phyloP scores from a whole-genome alignment of 2,329 filamentous ascomycete species.

The Fusarium chlamydosporum region DNA sequence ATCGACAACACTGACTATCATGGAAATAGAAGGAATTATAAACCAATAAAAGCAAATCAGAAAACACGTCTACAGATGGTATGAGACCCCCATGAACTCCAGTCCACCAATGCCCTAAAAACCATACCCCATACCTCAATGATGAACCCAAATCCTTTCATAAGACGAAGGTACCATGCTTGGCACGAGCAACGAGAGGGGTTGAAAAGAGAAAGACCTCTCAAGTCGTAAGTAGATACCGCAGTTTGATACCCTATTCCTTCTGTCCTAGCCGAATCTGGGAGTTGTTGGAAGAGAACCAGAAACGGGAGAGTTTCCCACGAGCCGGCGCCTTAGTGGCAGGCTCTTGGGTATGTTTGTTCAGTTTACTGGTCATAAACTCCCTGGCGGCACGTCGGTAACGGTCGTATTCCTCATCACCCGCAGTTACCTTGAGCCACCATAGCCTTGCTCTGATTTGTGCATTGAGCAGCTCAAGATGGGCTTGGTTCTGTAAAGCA shows the following conservation, averaged over 20 bases:
- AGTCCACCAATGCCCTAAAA: conserved; percentile 37
- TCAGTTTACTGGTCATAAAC: conserved; percentile 58
- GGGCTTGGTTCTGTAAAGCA: conserved; percentile 58
- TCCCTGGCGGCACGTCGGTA: conserved; percentile 64
- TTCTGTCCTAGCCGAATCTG: conserved; percentile 30
- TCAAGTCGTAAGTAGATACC: conserved; percentile 31
- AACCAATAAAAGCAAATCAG: conserved; percentile 27
- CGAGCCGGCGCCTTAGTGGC: conserved; percentile 42
- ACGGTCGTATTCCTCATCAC: conserved; percentile 60
- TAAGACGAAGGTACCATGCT: conserved; percentile 24
- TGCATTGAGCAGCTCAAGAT: conserved; percentile 64
- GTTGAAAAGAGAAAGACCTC: conserved; percentile 21
- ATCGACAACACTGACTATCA: conserved; percentile 43
- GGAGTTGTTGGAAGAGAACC: conserved; percentile 44
- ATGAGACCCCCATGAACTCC: conserved; percentile 49
- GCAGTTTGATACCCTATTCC: conserved; percentile 19
- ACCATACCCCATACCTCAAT: conserved; percentile 35
- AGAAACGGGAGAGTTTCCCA: conserved; percentile 22
- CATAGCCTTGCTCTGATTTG: conserved; percentile 70
- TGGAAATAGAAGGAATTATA: conserved; percentile 34
- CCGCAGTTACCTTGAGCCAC: conserved; percentile 69
- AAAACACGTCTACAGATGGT: conserved; percentile 49
- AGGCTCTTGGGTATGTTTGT: conserved; percentile 51
- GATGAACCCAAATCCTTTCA: conserved; percentile 37
- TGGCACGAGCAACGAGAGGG: conserved; percentile 22